These are phyloP conservation scores for Amyloporia xantha DNA, from an alignment of 768 basidiomycete species.

Conservation along the genomic window DNA sequence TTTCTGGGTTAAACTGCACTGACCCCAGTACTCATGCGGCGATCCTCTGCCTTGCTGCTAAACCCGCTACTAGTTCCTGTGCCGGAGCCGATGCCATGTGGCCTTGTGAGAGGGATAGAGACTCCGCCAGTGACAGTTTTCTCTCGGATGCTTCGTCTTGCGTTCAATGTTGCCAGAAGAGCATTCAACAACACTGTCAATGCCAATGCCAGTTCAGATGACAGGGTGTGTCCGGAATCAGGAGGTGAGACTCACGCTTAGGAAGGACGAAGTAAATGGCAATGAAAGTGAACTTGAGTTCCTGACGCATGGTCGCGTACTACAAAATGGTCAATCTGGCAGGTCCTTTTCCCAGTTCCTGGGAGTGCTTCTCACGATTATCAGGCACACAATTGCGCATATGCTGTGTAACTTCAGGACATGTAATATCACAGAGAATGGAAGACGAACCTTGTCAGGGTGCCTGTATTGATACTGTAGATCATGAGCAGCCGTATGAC, in stretches of 20 bases:
- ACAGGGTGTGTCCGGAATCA: not conserved
- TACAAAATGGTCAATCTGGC: too few species aligned
- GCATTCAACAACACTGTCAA: constrained; percentile 13
- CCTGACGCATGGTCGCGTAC: constrained; percentile 7
- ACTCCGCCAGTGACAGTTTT: not conserved
- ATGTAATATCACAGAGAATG: not conserved
- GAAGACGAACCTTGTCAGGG: constrained; percentile 17
- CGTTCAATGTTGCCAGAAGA: constrained; percentile 15
- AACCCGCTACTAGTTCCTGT: not conserved
- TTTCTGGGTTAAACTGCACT: too few species aligned
- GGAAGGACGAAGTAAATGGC: constrained; percentile 20
- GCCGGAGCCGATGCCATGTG: not conserved
- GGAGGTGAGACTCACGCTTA: constrained; percentile 12
- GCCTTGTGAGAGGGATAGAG: not conserved
- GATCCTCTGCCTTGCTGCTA: not conserved
- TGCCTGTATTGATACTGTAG: constrained; percentile 21
- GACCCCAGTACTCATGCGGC: not conserved
- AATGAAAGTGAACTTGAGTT: constrained; percentile 18
- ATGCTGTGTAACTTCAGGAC: not conserved
- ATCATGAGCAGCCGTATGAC: constrained; percentile 17
- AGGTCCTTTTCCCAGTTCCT: too few species aligned
- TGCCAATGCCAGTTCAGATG: not conserved
- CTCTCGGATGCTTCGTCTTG: not conserved
- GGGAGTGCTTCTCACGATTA: constrained; percentile 20
- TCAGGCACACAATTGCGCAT: constrained; percentile 17